Base-by-base conservation (phyloP, 305 asterid genomes). In the Fraxinus xanthoxyloides region DNA sequence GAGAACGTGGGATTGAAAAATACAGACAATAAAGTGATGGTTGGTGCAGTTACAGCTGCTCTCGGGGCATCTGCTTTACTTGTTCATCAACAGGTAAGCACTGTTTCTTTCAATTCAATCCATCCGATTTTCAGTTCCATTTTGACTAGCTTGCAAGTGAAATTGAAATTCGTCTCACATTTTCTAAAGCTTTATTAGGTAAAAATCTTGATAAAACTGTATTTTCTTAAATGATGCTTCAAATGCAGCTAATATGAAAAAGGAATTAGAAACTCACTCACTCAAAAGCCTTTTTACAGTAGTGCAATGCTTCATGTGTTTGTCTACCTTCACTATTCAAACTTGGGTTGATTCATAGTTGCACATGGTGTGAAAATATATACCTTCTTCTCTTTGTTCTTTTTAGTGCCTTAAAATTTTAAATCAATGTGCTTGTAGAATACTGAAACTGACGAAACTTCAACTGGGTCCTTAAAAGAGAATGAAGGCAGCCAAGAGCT, bases 41-140 rank as follows among this genome's bases (percentile, higher is more conserved):
- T 91, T 80, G 97, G 98, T 84, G 97, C 98, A 79, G 94, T 94
- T 78, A 89, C 99, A 54, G 98, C 99, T 84, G 99, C 99, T 78
- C 84, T 96, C 51, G 98, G 99, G 69, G 98, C 99, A 84, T 94
- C 99, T 78, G 98, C 97, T 81, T 87, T 96, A 0, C 88, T 96
- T 82, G 87, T 88, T 77, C 85, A 88, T 79, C 96, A 93, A 76
- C 90, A 85, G 92, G 99, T 96, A 89, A 83, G 72, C 46, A 77
- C 59, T 65, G 35, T 65, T 65, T 28, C 74, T 28, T 74, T 81
- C 79, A 83, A 82, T 78, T 40, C 76, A 79, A 84, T 80, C 83
- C 61, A 54, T 38, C 4, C 34, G 81, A 23, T 82, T 12, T 79
- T 69, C n/a, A 24, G 46, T 61, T 54, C 72, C 59, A 81, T 40